phyloP scores from a whole-genome alignment of 176 grass and related monocot genomes.

The Miscanthus lutarioriparius region DNA sequence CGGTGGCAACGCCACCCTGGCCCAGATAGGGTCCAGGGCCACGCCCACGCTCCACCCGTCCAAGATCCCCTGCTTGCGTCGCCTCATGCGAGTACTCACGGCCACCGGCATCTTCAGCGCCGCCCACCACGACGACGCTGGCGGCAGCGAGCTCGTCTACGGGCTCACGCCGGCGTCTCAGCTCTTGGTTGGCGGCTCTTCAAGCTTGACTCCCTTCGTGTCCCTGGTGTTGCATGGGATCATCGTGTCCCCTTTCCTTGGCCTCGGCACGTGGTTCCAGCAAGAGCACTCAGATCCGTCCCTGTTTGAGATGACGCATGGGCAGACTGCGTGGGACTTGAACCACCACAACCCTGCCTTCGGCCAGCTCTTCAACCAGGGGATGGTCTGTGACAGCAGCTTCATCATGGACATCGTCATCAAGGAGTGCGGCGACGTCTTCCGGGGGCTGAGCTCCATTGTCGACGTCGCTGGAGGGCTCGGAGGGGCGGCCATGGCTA shows the following conservation, averaged over 20 bases:
- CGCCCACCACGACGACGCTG: neutral
- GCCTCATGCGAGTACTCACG: conserved; percentile 31
- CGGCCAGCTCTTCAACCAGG: conserved; percentile 31
- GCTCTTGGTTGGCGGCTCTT: neutral
- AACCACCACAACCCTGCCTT: neutral
- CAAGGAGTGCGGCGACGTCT: conserved; percentile 16
- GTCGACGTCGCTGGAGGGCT: conserved; percentile 55
- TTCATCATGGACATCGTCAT: conserved; percentile 29
- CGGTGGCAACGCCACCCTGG: conserved; percentile 11
- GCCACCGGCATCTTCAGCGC: neutral
- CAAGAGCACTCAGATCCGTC: neutral
- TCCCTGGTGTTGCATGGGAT: neutral
- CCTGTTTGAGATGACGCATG: conserved; percentile 4
- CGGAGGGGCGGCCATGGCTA: neutral
- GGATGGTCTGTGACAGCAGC: conserved; percentile 38
- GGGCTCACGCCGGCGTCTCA: conserved; percentile 24
- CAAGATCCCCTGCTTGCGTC: conserved; percentile 11
- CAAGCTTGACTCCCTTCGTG: neutral
- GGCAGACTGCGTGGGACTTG: conserved; percentile 7
- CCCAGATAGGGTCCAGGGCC: neutral
- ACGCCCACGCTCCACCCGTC: neutral
- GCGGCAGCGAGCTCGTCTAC: neutral
- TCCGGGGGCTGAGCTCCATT: conserved; percentile 37
- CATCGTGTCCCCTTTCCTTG: neutral
- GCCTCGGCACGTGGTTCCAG: conserved; percentile 17